Percentiles rank a stretch among this genome's conserved stretches.
phyloP scores from a whole-genome alignment of 202 grass and related monocot genomes.

The Cymbopogon flexuosus region DNA sequence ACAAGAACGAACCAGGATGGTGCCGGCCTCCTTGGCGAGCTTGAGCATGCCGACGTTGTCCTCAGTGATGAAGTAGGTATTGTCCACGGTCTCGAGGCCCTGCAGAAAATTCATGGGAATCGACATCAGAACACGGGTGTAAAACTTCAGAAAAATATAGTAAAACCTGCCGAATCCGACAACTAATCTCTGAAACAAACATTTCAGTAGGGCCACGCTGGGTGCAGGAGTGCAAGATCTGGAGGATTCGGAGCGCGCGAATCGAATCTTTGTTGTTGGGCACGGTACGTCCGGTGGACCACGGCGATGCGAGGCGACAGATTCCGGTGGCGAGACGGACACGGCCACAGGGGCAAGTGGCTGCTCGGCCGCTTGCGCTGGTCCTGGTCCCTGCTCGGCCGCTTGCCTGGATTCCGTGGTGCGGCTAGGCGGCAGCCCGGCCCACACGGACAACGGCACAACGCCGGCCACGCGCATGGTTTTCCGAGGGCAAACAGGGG shows the following conservation, averaged over 20 bases:
- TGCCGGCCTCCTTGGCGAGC: slow-evolving; percentile 82
- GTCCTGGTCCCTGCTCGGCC: slow-evolving; percentile 9
- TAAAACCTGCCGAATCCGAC: not conserved
- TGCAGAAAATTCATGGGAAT: not conserved
- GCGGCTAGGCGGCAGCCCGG: not conserved
- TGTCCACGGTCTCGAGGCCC: slow-evolving; percentile 75
- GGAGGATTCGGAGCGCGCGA: not conserved
- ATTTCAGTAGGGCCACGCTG: not conserved
- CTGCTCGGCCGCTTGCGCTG: not conserved
- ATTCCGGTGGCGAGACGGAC: not conserved
- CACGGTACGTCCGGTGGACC: not conserved
- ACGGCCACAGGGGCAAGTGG: not conserved
- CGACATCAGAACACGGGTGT: not conserved
- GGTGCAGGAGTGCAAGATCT: not conserved
- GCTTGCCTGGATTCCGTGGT: slow-evolving; percentile 20
- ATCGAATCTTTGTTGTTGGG: not conserved
- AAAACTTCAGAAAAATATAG: not conserved
- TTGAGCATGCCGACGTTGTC: slow-evolving; percentile 95
- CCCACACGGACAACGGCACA: not conserved
- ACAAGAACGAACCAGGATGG: slow-evolving; percentile 51
- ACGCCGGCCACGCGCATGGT: not conserved
- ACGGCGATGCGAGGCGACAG: not conserved
- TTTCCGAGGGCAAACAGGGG: not conserved
- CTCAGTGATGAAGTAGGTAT: slow-evolving; percentile 87
- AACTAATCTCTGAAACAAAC: not conserved